Percentiles rank a stretch among this genome's conserved stretches.
Conservation (phyloP, 2,329 filamentous ascomycete genomes). For the Calycina marina region DNA sequence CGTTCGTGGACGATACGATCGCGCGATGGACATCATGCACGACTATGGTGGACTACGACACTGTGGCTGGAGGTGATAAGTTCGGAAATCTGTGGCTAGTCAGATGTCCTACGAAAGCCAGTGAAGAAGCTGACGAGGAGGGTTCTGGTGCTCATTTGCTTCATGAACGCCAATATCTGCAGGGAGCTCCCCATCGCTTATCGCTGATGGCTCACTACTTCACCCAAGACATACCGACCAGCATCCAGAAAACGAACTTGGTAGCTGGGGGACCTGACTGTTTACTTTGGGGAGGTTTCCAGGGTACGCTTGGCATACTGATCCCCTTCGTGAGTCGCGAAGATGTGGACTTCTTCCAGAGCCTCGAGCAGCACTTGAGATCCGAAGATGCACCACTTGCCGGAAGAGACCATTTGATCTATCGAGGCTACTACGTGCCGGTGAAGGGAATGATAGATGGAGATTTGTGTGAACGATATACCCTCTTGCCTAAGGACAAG, state of each 20-base stretch:
- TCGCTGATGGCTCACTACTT: conserved; percentile 81
- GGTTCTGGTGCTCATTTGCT: conserved; percentile 81
- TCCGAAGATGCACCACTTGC: conserved; percentile 77
- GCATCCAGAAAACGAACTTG: conserved; percentile 75
- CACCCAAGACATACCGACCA: conserved; percentile 82
- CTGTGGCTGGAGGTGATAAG: conserved; percentile 86
- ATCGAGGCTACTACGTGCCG: conserved; percentile 87
- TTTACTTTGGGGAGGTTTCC: conserved; percentile 83
- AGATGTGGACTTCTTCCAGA: conserved; percentile 96
- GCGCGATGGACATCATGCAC: conserved; percentile 82
- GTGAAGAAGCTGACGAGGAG: conserved; percentile 82
- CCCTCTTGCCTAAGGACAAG: conserved; percentile 70
- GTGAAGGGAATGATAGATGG: conserved; percentile 96
- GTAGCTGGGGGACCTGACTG: conserved; percentile 87
- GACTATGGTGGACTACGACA: conserved; percentile 96
- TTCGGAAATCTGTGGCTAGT: conserved; percentile 95
- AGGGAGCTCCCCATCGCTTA: conserved; percentile 74
- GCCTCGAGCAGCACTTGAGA: conserved; percentile 75
- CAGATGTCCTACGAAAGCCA: conserved; percentile 72
- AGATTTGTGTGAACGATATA: conserved; percentile 86
- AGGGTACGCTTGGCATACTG: conserved; percentile 85
- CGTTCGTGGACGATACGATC: conserved; percentile 83
- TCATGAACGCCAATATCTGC: conserved; percentile 79
- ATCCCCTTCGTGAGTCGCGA: conserved; percentile 86
- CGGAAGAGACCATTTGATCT: conserved; percentile 90